Conservation (phyloP, 2,329 filamentous ascomycete species). For the Monilinia laxa region DNA sequence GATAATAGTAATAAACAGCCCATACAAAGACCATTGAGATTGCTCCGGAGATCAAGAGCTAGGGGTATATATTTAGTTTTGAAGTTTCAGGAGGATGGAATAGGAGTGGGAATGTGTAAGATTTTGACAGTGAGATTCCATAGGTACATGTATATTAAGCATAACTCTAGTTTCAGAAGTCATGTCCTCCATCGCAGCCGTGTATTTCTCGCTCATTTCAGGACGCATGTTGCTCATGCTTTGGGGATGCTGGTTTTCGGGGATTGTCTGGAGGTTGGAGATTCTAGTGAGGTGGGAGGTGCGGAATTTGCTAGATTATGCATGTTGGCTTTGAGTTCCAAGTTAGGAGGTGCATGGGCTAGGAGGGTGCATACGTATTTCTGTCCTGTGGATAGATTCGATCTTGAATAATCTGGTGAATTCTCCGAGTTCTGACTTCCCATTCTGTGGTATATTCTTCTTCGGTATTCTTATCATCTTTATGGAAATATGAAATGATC, state of each 20-base stretch:
- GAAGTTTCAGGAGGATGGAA: neutral
- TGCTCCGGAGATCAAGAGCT: neutral
- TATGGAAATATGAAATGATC: neutral
- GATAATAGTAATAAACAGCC: neutral
- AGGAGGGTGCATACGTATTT: neutral
- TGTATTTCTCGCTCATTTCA: neutral
- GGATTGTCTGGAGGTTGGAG: neutral
- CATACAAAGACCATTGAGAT: neutral
- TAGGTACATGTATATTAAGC: neutral
- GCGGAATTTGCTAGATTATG: neutral
- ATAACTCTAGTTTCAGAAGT: slow-evolving; percentile 1
- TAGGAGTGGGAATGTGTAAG: neutral
- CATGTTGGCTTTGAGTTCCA: neutral
- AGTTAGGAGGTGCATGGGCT: no score
- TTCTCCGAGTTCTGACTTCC: neutral
- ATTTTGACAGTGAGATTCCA: neutral
- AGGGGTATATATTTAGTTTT: neutral
- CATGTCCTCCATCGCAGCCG: slow-evolving; percentile 3
- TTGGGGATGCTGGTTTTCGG: neutral
- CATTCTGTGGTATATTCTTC: neutral
- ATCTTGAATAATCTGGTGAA: neutral
- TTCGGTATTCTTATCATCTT: neutral
- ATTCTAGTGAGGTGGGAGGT: neutral
- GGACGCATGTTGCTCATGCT: neutral
- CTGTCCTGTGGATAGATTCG: neutral